phyloP scores from a whole-genome alignment of 1,284 basidiomycete genomes.

The Mycena citricolor region DNA sequence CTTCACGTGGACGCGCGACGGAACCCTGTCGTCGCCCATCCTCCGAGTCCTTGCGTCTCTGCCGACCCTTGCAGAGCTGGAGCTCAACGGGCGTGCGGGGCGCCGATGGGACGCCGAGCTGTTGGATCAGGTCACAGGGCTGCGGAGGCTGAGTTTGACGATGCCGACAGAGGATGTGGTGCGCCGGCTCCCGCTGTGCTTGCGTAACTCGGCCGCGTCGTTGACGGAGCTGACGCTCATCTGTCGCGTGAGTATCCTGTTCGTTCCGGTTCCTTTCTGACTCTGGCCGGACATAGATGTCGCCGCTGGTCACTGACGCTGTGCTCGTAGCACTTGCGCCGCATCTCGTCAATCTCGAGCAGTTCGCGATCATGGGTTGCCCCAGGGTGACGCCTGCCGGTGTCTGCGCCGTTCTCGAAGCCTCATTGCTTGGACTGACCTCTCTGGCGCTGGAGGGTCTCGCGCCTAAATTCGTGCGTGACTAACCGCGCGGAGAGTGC shows the following conservation, averaged over 20 bases:
- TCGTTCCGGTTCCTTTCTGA: no score
- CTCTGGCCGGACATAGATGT: slow-evolving; percentile 40
- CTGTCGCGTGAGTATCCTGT: slow-evolving; percentile 54
- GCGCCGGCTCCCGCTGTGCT: slow-evolving; percentile 50
- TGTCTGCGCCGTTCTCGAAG: slow-evolving; percentile 46
- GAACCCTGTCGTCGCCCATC: slow-evolving; percentile 58
- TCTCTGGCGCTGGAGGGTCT: slow-evolving; percentile 64
- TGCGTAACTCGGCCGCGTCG: slow-evolving; percentile 40
- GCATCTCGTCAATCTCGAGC: slow-evolving; percentile 47
- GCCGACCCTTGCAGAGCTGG: slow-evolving; percentile 49
- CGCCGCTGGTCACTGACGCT: slow-evolving; percentile 54
- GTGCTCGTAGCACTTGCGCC: slow-evolving; percentile 50
- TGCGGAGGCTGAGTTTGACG: slow-evolving; percentile 59
- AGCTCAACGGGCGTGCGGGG: slow-evolving; percentile 65
- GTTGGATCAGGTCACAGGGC: slow-evolving; percentile 47
- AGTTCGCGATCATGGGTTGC: slow-evolving; percentile 63
- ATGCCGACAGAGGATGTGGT: slow-evolving; percentile 65
- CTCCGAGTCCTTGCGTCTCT: slow-evolving; percentile 48
- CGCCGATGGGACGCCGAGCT: slow-evolving; percentile 52
- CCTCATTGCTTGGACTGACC: slow-evolving; percentile 44
- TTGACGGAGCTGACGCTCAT: slow-evolving; percentile 60
- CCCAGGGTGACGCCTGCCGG: slow-evolving; percentile 65
- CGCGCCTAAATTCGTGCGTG: slow-evolving; percentile 59
- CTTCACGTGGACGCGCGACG: slow-evolving; percentile 76
- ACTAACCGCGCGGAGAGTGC: no score